Evolutionary conservation across 257 asterid species (phyloP).

Genomic region (Penstemon newberryi): DNA sequence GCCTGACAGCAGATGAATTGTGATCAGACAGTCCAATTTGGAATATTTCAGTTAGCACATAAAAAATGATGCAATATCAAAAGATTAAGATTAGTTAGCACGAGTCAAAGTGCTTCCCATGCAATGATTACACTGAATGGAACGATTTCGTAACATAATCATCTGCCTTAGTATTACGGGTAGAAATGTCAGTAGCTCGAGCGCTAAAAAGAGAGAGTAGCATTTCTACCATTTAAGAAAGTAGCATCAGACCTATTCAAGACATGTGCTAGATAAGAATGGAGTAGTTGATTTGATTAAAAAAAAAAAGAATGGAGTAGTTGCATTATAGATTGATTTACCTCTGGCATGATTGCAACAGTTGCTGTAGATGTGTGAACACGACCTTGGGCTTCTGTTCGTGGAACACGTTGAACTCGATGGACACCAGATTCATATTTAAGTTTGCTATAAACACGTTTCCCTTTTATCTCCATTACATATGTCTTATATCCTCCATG

Average conservation of each 20-base stretch:
- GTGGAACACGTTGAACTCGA: conserved; percentile 99
- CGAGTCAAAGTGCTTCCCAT: background rate
- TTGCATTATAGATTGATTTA: conserved; percentile 28
- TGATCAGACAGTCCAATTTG: background rate
- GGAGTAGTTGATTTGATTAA: background rate
- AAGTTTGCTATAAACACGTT: conserved; percentile 89
- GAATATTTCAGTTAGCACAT: conserved; percentile 15
- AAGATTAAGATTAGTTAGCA: conserved; percentile 7
- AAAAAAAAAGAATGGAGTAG: background rate
- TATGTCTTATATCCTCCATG: conserved; percentile 84
- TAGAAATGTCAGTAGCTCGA: no score
- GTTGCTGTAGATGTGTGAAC: conserved; percentile 98
- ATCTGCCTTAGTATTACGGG: background rate
- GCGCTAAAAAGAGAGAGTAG: no score
- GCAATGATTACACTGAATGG: conserved; percentile 1
- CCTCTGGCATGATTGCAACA: conserved; percentile 99
- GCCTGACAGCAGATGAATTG: conserved; percentile 53
- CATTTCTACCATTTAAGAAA: background rate
- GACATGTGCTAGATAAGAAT: conserved; percentile 17
- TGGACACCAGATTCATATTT: conserved; percentile 98
- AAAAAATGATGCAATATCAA: background rate
- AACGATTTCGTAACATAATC: background rate
- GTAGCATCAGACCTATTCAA: conserved; percentile 5
- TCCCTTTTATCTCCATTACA: conserved; percentile 96
- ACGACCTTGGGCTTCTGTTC: conserved; percentile 98